phyloP scores from a whole-genome alignment of 139 green algal species.

The Volvox africanus region DNA sequence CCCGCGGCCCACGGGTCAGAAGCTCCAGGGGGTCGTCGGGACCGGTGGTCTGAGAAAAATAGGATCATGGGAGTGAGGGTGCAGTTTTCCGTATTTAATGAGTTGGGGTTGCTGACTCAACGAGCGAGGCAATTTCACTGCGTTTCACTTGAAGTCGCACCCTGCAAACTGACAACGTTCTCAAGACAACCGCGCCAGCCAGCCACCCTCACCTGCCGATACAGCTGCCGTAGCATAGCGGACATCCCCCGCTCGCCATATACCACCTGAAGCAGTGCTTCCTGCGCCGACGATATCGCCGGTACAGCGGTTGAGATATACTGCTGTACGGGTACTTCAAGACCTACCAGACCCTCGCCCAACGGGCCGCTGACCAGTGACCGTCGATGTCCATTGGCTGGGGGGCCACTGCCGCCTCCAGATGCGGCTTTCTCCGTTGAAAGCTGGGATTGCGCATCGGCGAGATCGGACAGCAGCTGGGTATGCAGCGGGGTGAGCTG shows the following conservation, averaged over 20 bases:
- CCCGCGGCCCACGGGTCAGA: slow-evolving; percentile 5
- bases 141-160: too few species aligned
- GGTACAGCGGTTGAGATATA: not conserved
- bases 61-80: not conserved
- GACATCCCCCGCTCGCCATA: slow-evolving; percentile 33
- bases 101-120: not conserved
- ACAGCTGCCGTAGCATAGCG: slow-evolving; percentile 42
- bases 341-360: slow-evolving; percentile 24
- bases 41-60: slow-evolving; percentile 2
- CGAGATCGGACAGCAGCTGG: slow-evolving; percentile 28
- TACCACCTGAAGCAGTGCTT: not conserved
- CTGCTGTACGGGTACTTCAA: slow-evolving; percentile 13
- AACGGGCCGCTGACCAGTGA: slow-evolving; percentile 22
- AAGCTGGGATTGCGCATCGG: slow-evolving; percentile 18
- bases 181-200: too few species aligned
- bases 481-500: slow-evolving; percentile 34
- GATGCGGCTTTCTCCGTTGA: not conserved
- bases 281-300: not conserved
- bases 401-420: not conserved
- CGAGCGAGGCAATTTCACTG: too few species aligned
- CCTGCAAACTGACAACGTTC: too few species aligned
- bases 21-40: slow-evolving; percentile 45
- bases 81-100: not conserved
- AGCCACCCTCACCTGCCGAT: slow-evolving; percentile 26
- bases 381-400: not conserved